These are phyloP conservation scores for Leptomonas pyrrhocoris DNA, from an alignment of 208 protist genomes.

Conservation along the genomic window DNA sequence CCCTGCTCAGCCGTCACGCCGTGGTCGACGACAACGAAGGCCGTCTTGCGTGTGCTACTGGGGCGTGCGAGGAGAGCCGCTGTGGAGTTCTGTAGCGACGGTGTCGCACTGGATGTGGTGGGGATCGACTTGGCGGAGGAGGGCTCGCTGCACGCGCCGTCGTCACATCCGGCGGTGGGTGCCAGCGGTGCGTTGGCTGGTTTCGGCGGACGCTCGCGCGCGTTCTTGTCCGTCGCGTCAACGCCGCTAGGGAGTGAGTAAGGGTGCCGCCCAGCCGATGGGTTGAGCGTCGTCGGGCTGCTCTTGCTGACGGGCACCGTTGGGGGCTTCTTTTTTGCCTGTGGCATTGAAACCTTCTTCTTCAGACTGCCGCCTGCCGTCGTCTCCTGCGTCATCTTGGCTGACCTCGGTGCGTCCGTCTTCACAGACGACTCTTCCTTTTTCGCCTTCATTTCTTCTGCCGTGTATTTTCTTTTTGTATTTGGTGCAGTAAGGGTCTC, in stretches of 20 bases:
- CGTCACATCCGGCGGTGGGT: background rate
- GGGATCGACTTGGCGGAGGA: slow-evolving; percentile 5
- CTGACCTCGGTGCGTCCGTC: slow-evolving; percentile 10
- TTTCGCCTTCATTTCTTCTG: slow-evolving; percentile 10
- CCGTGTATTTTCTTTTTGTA: too few relatives aligned
- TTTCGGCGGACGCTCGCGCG: background rate
- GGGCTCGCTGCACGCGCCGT: slow-evolving; percentile 5
- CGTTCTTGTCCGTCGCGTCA: background rate
- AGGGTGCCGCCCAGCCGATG: slow-evolving; percentile 11
- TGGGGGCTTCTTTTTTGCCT: slow-evolving; percentile 31
- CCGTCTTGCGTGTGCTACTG: slow-evolving; percentile 40
- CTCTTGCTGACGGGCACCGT: slow-evolving; percentile 26
- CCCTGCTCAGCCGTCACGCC: slow-evolving; percentile 85
- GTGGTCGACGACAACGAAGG: slow-evolving; percentile 75
- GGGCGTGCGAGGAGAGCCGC: slow-evolving; percentile 25
- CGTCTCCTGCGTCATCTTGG: slow-evolving; percentile 9
- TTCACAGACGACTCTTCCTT: slow-evolving; percentile 19
- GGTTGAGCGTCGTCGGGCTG: slow-evolving; percentile 25
- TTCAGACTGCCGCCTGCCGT: slow-evolving; percentile 5
- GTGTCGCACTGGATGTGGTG: slow-evolving; percentile 11
- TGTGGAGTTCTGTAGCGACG: slow-evolving; percentile 25
- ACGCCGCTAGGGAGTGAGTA: slow-evolving; percentile 15
- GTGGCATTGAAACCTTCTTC: slow-evolving; percentile 19
- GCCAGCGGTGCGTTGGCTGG: background rate
- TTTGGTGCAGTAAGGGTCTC: too few relatives aligned